These are phyloP conservation scores for Hyphopichia fennica DNA, from an alignment of 1,139 yeast genomes.

Conservation along the genomic window DNA sequence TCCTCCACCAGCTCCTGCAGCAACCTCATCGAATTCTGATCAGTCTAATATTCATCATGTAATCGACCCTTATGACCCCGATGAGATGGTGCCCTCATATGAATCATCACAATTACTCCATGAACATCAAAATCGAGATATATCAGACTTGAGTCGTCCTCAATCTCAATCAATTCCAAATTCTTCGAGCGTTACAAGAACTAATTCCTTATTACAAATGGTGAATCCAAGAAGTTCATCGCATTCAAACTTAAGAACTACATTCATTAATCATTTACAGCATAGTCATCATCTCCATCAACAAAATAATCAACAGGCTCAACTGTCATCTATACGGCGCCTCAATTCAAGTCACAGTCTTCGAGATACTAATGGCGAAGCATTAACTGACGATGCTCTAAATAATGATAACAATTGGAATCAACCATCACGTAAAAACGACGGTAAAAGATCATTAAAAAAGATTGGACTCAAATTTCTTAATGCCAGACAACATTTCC, in stretches of 20 bases:
- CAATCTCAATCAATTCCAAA: constrained; percentile 6
- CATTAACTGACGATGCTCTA: background rate
- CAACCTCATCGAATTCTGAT: background rate
- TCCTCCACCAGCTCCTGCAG: constrained; percentile 2
- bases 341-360: background rate
- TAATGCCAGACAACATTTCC: constrained; percentile 74
- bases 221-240: background rate
- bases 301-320: background rate
- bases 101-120: constrained; percentile 45
- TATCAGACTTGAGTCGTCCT: background rate
- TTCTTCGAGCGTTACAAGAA: constrained; percentile 13
- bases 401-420: background rate
- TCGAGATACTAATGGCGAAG: background rate
- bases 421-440: constrained; percentile 6
- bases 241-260: background rate
- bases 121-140: constrained; percentile 9
- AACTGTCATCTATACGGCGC: background rate
- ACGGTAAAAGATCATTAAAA: constrained; percentile 37
- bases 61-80: constrained; percentile 26
- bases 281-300: background rate
- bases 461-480: constrained; percentile 63
- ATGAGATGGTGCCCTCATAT: constrained; percentile 45
- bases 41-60: constrained; percentile 2
- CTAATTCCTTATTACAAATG: constrained; percentile 10
- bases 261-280: background rate